Evolutionary conservation across 2,329 filamentous ascomycete genomes (phyloP).

Genomic region (Apiospora koreana): DNA sequence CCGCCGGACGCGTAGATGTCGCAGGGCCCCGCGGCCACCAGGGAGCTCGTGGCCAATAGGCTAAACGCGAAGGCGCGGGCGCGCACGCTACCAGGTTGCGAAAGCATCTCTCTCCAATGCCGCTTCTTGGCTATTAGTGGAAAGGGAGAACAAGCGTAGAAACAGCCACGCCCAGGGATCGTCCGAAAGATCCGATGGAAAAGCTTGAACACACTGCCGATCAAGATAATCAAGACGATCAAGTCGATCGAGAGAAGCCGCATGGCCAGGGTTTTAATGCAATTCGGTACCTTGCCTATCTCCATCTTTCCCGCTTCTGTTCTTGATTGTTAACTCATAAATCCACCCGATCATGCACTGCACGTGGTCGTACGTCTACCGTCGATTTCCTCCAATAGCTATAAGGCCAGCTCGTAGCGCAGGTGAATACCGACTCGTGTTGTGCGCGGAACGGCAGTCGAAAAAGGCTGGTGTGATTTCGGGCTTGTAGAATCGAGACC

Average conservation of each 20-base stretch:
- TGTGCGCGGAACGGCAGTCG: neutral
- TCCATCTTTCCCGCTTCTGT: too few relatives aligned
- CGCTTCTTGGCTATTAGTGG: neutral
- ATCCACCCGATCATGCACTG: neutral
- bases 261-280: neutral
- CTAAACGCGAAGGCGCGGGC: neutral
- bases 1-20: slow-evolving; percentile 60
- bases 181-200: neutral
- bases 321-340: neutral
- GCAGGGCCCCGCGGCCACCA: slow-evolving; percentile 57
- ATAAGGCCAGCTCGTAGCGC: neutral
- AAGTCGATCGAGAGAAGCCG: neutral
- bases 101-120: neutral
- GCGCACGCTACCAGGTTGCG: neutral
- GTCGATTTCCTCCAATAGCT: neutral
- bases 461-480: neutral
- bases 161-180: neutral
- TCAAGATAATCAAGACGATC: neutral
- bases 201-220: neutral
- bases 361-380: neutral
- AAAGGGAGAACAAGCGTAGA: neutral
- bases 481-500: neutral
- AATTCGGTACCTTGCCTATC: neutral
- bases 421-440: neutral
- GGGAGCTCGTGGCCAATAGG: slow-evolving; percentile 22